phyloP scores from a whole-genome alignment of 2,329 filamentous ascomycete species.

The Stachybotrys echinatus region DNA sequence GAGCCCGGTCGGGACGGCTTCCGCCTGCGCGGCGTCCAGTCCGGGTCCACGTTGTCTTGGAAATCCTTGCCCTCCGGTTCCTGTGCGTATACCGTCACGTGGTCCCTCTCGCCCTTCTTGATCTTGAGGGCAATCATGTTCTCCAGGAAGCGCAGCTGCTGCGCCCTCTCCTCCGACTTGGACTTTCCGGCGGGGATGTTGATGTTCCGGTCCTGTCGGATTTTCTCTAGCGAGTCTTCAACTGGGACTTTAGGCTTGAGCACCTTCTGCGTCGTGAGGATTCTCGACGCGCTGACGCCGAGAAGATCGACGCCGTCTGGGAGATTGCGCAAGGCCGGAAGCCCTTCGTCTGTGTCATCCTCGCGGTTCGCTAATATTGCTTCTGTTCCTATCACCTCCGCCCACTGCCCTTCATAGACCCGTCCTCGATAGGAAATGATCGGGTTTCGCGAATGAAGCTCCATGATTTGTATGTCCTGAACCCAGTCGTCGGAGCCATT shows the following conservation, averaged over 20 bases:
- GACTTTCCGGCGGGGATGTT: constrained; percentile 40
- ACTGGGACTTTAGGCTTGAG: constrained; percentile 41
- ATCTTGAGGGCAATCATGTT: constrained; percentile 61
- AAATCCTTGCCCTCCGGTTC: constrained; percentile 36
- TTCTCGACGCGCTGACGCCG: constrained; percentile 63
- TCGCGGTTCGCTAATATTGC: constrained; percentile 59
- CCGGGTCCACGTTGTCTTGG: constrained; percentile 34
- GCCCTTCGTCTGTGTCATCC: constrained; percentile 38
- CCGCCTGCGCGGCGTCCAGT: constrained; percentile 28
- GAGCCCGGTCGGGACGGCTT: constrained; percentile 11
- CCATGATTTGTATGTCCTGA: constrained; percentile 69
- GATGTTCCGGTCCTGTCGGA: constrained; percentile 37
- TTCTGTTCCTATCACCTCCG: constrained; percentile 78
- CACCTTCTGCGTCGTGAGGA: constrained; percentile 61
- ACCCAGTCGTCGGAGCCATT: constrained; percentile 4
- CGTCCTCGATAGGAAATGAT: constrained; percentile 75
- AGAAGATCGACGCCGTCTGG: constrained; percentile 63
- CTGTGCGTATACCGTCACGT: constrained; percentile 55
- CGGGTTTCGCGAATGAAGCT: constrained; percentile 70
- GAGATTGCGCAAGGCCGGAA: constrained; percentile 45
- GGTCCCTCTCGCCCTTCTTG: constrained; percentile 58
- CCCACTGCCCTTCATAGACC: constrained; percentile 77
- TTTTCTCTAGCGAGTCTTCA: constrained; percentile 28
- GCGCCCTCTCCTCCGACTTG: constrained; percentile 40
- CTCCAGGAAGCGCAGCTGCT: constrained; percentile 56